phyloP scores from a whole-genome alignment of 306 rosid species.

The Ormosia semicastrata region DNA sequence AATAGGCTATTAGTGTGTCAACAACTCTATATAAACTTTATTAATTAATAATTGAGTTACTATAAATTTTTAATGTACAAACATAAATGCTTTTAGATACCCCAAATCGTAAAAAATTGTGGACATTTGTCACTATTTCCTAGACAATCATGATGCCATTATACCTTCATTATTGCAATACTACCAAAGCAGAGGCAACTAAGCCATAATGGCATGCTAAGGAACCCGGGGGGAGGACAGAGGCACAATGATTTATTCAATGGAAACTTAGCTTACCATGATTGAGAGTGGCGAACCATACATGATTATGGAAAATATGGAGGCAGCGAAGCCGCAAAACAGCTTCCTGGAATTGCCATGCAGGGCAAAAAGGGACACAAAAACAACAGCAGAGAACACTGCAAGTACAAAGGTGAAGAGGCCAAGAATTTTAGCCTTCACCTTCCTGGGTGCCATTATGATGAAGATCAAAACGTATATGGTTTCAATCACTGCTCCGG shows the following conservation, averaged over 20 bases:
- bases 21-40: neutral
- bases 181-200: neutral
- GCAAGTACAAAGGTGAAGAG: slow-evolving; percentile 48
- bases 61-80: neutral
- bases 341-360: slow-evolving; percentile 53
- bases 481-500: slow-evolving; percentile 67
- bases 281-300: slow-evolving; percentile 88
- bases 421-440: slow-evolving; percentile 54
- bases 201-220: neutral
- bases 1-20: too few species aligned
- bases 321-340: slow-evolving; percentile 73
- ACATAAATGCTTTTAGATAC: neutral
- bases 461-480: slow-evolving; percentile 69
- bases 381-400: slow-evolving; percentile 55
- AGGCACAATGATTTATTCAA: neutral
- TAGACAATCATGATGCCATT: neutral
- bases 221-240: too few species aligned
- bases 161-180: neutral
- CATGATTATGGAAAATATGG: slow-evolving; percentile 84
- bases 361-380: slow-evolving; percentile 70
- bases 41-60: neutral
- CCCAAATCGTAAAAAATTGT: neutral
- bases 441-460: slow-evolving; percentile 49
- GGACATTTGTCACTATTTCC: neutral
- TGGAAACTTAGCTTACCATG: slow-evolving; percentile 51